These are phyloP conservation scores for Coprinellus micaceus DNA, from an alignment of 768 basidiomycete genomes.

Conservation along the genomic window DNA sequence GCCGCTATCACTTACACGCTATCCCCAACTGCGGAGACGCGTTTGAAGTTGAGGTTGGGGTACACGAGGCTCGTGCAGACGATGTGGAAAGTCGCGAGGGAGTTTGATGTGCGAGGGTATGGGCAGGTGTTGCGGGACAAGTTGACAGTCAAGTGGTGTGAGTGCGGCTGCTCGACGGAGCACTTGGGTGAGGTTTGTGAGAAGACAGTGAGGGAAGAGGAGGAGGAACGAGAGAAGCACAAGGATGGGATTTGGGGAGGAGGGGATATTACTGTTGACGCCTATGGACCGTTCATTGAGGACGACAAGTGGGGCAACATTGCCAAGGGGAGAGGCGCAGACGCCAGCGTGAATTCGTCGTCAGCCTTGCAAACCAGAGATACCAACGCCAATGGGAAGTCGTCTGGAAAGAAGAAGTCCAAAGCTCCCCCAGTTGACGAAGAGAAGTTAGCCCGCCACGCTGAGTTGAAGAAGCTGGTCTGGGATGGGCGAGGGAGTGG, in stretches of 20 bases:
- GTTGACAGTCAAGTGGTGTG: constrained; percentile 73
- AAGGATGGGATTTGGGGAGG: constrained; percentile 8
- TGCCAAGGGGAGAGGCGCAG: not conserved
- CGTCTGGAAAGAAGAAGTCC: not conserved
- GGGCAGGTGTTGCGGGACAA: constrained; percentile 68
- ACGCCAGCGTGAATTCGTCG: not conserved
- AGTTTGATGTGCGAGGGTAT: constrained; percentile 72
- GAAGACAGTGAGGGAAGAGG: constrained; percentile 65
- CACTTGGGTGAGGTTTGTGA: constrained; percentile 77
- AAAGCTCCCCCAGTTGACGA: not conserved
- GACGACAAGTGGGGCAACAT: not conserved
- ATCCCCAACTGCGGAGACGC: constrained; percentile 12
- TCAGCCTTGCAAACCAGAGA: not conserved
- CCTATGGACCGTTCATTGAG: not conserved
- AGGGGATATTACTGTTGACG: constrained; percentile 5
- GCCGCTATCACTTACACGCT: not conserved
- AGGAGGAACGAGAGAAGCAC: constrained; percentile 50
- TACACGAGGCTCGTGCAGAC: constrained; percentile 63
- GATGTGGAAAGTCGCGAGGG: constrained; percentile 65
- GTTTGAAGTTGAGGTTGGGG: constrained; percentile 53
- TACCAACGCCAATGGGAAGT: not conserved
- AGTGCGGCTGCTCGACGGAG: constrained; percentile 77
- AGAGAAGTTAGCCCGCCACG: not conserved
- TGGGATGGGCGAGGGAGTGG: constrained; percentile 78
- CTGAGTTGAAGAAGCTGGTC: constrained; percentile 44